Conservation (phyloP, 768 basidiomycete species). For the Tylopilus rubrobrunneus region DNA sequence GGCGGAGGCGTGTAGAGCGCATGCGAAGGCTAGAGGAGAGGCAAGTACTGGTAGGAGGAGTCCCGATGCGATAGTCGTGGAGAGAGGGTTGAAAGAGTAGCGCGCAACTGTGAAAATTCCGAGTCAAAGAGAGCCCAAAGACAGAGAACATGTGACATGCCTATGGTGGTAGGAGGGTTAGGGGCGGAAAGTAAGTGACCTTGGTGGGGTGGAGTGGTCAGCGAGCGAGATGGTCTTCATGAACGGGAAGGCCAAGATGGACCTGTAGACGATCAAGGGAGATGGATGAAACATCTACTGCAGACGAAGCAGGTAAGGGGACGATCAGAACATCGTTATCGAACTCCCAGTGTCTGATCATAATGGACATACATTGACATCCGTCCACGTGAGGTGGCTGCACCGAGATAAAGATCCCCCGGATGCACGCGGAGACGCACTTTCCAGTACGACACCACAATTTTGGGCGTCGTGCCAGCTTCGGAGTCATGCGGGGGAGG, state of each 20-base stretch:
- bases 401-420: conserved; percentile 42
- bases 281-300: conserved; percentile 2
- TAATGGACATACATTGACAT: conserved; percentile 34
- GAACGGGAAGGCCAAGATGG: conserved; percentile 25
- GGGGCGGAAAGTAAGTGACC: conserved; percentile 23
- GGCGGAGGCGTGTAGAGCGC: conserved; percentile 11
- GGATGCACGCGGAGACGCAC: conserved; percentile 40
- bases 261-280: conserved; percentile 20
- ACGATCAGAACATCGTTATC: conserved; percentile 24
- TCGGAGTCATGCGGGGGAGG: background rate
- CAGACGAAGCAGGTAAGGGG: conserved; percentile 11
- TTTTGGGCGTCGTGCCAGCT: conserved; percentile 2
- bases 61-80: conserved; percentile 12
- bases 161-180: conserved; percentile 8
- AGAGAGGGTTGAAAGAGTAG: conserved; percentile 7
- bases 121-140: background rate
- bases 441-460: conserved; percentile 5
- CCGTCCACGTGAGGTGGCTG: conserved; percentile 30
- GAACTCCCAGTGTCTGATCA: conserved; percentile 35
- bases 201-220: conserved; percentile 26
- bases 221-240: conserved; percentile 19
- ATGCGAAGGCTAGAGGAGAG: conserved; percentile 16
- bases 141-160: conserved; percentile 10
- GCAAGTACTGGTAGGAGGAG: conserved; percentile 16
- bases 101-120: conserved; percentile 5